Evolutionary conservation across 345 rosid genomes (phyloP).

Genomic region (Garcia nutans): DNA sequence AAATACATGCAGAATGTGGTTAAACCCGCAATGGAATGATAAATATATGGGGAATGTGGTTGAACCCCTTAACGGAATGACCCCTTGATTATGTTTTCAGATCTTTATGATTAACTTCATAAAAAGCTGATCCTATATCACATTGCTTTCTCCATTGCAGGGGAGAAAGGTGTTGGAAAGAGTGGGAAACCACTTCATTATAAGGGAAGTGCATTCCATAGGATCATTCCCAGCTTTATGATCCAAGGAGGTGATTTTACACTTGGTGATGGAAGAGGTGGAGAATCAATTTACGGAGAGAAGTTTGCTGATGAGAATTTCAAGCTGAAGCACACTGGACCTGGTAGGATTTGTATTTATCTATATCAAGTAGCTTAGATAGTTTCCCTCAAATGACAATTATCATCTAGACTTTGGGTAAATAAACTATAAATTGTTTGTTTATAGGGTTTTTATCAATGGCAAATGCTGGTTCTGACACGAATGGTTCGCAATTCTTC

Average conservation of each 20-base stretch:
- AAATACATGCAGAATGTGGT: too few species aligned
- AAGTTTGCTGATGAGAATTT: slow-evolving; percentile 94
- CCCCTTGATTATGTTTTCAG: not conserved
- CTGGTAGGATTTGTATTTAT: slow-evolving; percentile 46
- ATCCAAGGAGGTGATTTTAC: slow-evolving; percentile 97
- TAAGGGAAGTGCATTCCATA: slow-evolving; percentile 79
- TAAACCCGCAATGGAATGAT: too few species aligned
- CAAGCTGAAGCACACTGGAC: slow-evolving; percentile 94
- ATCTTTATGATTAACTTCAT: not conserved
- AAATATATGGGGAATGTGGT: not conserved
- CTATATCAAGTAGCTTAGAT: not conserved
- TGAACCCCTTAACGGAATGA: not conserved
- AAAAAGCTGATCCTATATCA: not conserved
- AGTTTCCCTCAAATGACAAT: not conserved
- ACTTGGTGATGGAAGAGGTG: slow-evolving; percentile 92
- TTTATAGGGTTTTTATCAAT: slow-evolving; percentile 70
- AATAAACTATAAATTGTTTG: not conserved
- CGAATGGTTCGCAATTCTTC: slow-evolving; percentile 96
- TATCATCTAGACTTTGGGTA: not conserved
- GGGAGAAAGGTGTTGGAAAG: slow-evolving; percentile 89
- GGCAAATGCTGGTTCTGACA: slow-evolving; percentile 94
- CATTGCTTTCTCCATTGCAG: slow-evolving; percentile 34
- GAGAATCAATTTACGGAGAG: slow-evolving; percentile 94
- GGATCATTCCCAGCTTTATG: slow-evolving; percentile 98
- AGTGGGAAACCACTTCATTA: slow-evolving; percentile 85